Evolutionary conservation across 1,284 basidiomycete genomes (phyloP), one percentile per base, ranked within the genome.

Genomic region (Ceratorhiza oryzae-sativae): DNA sequence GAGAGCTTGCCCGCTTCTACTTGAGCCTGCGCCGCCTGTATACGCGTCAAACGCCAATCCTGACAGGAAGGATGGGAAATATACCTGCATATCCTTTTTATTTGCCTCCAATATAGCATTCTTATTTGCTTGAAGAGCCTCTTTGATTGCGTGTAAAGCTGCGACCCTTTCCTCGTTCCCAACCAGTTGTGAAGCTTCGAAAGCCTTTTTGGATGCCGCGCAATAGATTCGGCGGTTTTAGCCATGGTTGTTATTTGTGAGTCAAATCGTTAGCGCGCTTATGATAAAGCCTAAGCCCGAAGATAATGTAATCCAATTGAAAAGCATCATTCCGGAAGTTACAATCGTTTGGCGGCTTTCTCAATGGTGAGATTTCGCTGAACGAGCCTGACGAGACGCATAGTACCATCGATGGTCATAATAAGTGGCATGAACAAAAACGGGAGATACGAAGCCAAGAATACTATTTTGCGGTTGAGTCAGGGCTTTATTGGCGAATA

Each of bases 1-100:
- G 94, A 92, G 81, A 99, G 93, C 48, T 90, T 88, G 2, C 95
- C 95, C 0, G 90, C 86, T 45, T 87, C 87, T 9, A 95, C 94
- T 72, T 95, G 91, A 5, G 78, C 80, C 78, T 88, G 85, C 0
- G 95, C 96, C 39, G 90, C 90, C 89, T 93, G n/a, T 18, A 36
- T 25, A 34, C 27, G 25, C 6, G 41, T 34, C 61, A 41, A 36
- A 23, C 23, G 36, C 18, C 39, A 36, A 61, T 49, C 56, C 42
- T 63, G 36, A 25, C 3, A 18, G 23, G 15, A 58, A 39, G 53
- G 20, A 23, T 60, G 63, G 45, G 41, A 3, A 36, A 8, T 68
- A 79, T 77, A 94, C 93, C 82, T 89, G 82, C 79, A 97, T 82
- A 80, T 98, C 95, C 76, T 86, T 83, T 75, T 81, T 83, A 81